A percentile compares a stretch with the other conserved stretches of the same genome.
Conservation (phyloP, 169 alveolate species). For the Ichthyophthirius multifiliis region DNA sequence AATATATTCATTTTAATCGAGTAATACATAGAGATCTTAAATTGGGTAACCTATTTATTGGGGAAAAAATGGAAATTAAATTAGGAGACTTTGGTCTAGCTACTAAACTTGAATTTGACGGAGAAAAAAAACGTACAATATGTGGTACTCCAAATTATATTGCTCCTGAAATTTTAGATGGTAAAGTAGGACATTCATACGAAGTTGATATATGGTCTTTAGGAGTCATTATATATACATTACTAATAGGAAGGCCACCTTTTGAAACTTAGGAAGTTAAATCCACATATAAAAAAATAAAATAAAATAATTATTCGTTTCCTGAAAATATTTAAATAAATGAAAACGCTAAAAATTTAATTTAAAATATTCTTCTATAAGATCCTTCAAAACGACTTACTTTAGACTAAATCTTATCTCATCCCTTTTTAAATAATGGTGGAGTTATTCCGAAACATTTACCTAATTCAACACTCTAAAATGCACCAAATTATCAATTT, state of each 20-base stretch:
- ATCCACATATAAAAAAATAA: slow-evolving; percentile 63
- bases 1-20: slow-evolving; percentile 71
- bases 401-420: slow-evolving; percentile 64
- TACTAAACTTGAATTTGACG: slow-evolving; percentile 67
- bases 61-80: slow-evolving; percentile 71
- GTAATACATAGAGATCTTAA: slow-evolving; percentile 87
- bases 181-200: slow-evolving; percentile 62
- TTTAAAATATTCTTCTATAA: slow-evolving; percentile 59
- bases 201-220: slow-evolving; percentile 80
- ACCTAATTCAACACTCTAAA: slow-evolving; percentile 55
- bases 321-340: slow-evolving; percentile 58
- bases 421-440: slow-evolving; percentile 38
- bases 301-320: slow-evolving; percentile 53
- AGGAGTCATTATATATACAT: slow-evolving; percentile 84
- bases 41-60: slow-evolving; percentile 77
- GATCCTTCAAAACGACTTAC: slow-evolving; percentile 75
- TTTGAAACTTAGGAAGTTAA: slow-evolving; percentile 71
- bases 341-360: slow-evolving; percentile 55
- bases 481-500: slow-evolving; percentile 67
- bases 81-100: slow-evolving; percentile 78
- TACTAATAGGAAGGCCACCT: slow-evolving; percentile 71
- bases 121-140: slow-evolving; percentile 67
- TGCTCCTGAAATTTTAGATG: slow-evolving; percentile 85
- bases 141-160: slow-evolving; percentile 89
- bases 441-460: slow-evolving; percentile 58